phyloP scores from a whole-genome alignment of 139 green algal genomes.

The Dunaliella sp. region DNA sequence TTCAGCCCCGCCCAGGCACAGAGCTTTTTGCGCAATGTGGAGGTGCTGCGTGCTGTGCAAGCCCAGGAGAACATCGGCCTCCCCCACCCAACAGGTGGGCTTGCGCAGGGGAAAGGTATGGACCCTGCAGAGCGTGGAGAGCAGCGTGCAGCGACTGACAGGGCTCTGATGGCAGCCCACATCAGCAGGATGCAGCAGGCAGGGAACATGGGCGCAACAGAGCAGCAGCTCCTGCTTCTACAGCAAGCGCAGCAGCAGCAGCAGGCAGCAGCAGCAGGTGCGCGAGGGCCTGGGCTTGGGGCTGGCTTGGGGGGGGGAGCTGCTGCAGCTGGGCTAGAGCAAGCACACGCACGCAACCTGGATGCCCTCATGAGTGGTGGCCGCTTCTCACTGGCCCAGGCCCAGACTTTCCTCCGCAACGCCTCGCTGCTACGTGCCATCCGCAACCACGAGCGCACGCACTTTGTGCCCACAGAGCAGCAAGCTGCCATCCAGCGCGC shows the following conservation, averaged over 20 bases:
- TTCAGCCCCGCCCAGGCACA: background rate
- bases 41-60: background rate
- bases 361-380: background rate
- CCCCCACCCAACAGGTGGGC: background rate
- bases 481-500: background rate
- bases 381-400: background rate
- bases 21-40: background rate
- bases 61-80: background rate
- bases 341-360: slow-evolving; percentile 3
- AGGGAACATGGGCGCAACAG: slow-evolving; percentile 15
- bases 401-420: background rate
- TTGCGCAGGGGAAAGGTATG: background rate
- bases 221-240: slow-evolving; percentile 23
- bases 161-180: background rate
- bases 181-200: slow-evolving; percentile 28
- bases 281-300: background rate
- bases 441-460: slow-evolving; percentile 3
- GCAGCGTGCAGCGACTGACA: background rate
- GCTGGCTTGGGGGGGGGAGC: slow-evolving; percentile 2
- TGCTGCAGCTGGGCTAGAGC: slow-evolving; percentile 21
- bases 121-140: background rate
- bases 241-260: slow-evolving; percentile 20
- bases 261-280: slow-evolving; percentile 1
- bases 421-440: background rate
- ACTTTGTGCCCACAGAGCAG: slow-evolving; percentile 2